phyloP scores from a whole-genome alignment of 2,329 filamentous ascomycete species.

The Coniochaeta sp. region DNA sequence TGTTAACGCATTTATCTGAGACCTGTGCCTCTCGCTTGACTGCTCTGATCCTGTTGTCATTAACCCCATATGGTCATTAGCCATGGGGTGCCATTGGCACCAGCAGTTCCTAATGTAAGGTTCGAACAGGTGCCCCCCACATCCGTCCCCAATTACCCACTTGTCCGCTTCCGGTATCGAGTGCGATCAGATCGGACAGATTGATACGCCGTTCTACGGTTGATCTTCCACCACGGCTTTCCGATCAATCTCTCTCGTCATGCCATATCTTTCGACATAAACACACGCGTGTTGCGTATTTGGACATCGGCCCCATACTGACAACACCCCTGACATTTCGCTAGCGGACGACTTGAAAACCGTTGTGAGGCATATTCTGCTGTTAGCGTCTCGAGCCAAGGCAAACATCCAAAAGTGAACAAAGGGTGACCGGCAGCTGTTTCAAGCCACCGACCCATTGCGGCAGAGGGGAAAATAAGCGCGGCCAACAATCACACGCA shows the following conservation, averaged over 20 bases:
- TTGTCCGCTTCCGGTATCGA: not conserved
- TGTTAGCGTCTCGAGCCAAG: not conserved
- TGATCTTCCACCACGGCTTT: not conserved
- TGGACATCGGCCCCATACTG: not conserved
- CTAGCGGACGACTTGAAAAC: not conserved
- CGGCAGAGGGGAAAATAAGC: not conserved
- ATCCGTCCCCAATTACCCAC: not conserved
- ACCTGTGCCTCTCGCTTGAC: not conserved
- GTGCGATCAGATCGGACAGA: slow-evolving; percentile 1
- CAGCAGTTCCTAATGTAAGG: no score
- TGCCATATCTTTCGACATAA: not conserved
- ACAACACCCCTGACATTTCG: not conserved
- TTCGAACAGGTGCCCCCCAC: not conserved
- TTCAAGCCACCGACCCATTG: not conserved
- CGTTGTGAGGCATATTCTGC: not conserved
- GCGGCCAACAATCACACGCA: no score
- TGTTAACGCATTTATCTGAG: not conserved
- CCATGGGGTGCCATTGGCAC: no score
- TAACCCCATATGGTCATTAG: no score
- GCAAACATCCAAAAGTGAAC: not conserved
- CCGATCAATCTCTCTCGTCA: not conserved
- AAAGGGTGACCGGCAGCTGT: not conserved
- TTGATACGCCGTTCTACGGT: not conserved
- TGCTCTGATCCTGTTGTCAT: no score
- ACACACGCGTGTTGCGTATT: not conserved